phyloP scores from a whole-genome alignment of 2,329 filamentous ascomycete genomes.

The Fusarium hainanense region DNA sequence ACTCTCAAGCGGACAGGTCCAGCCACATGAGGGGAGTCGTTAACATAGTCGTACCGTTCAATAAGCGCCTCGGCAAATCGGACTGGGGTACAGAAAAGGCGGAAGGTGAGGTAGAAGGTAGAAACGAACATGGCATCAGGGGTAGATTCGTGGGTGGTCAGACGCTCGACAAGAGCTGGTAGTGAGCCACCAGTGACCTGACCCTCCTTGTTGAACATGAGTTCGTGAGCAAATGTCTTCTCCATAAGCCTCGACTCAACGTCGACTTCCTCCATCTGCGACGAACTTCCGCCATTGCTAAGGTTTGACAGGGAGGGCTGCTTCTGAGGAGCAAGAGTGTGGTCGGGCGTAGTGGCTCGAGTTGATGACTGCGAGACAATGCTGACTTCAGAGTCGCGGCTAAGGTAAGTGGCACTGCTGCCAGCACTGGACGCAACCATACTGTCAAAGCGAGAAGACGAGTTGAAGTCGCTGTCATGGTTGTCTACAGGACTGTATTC shows the following conservation, averaged over 20 bases:
- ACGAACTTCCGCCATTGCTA: slow-evolving; percentile 73
- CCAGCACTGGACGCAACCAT: slow-evolving; percentile 80
- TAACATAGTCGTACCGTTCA: slow-evolving; percentile 91
- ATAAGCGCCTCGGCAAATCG: slow-evolving; percentile 86
- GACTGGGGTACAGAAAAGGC: slow-evolving; percentile 85
- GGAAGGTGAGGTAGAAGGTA: slow-evolving; percentile 95
- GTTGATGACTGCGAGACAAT: slow-evolving; percentile 85
- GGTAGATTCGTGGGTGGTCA: slow-evolving; percentile 92
- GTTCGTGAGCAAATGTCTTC: slow-evolving; percentile 89
- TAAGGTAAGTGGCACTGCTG: slow-evolving; percentile 81
- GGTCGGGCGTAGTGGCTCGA: slow-evolving; percentile 86
- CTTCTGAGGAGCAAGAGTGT: slow-evolving; percentile 63
- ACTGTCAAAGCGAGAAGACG: slow-evolving; percentile 71
- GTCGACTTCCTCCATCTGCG: slow-evolving; percentile 79
- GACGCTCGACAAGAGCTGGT: slow-evolving; percentile 89
- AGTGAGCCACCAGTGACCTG: slow-evolving; percentile 94
- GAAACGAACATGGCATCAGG: slow-evolving; percentile 93
- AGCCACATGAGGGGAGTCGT: slow-evolving; percentile 77
- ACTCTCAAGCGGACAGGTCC: slow-evolving; percentile 87
- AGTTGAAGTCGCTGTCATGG: slow-evolving; percentile 63
- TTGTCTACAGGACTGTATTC: slow-evolving; percentile 62
- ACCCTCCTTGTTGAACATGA: slow-evolving; percentile 93
- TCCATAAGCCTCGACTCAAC: slow-evolving; percentile 87
- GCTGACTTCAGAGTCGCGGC: slow-evolving; percentile 84
- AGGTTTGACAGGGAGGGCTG: slow-evolving; percentile 75